Base-by-base conservation (phyloP, 2,329 filamentous ascomycete species). In the Microcyclospora pomicola region DNA sequence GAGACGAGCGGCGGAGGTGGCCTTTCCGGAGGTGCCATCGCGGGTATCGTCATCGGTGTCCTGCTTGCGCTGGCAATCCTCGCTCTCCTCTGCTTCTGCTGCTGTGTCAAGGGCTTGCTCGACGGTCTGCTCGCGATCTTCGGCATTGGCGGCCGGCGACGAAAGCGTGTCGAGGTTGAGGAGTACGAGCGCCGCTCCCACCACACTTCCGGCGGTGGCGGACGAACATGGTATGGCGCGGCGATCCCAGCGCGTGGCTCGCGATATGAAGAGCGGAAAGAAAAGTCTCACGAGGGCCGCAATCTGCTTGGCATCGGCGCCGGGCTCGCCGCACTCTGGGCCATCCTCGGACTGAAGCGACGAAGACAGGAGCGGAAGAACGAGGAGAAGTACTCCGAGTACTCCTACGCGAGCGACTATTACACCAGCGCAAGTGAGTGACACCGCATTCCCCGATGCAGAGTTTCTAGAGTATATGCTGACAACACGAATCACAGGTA, bases 11-110 rank as follows among this genome's bases (percentile, higher is more conserved):
- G 49, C 24, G 49, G 47, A 9, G 51, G 57, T 38, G 56, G 59
- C 14, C 68, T 87, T 38, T 82, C 77, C 50, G 72, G 68, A 32
- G 82, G 81, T 37, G 82, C 80, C 42, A 87, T 87, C 50, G 82
- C 82, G 12, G 82, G 82, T 42, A 87, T 87, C 51, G 82, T 87
- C 47, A 77, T 87, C 39, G 82, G 82, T 44, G 72, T 75, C 9
- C 67, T 87, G 35, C 70, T 71, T 11, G 82, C 79, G 44, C 66
- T 85, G 28, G 60, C 70, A 31, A 65, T 87, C 2, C 71, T 87
- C 15, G 63, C 79, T 4, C 68, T 82, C 6, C 62, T 86, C 52
- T 85, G 80, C 66, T 77, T 82, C 63, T 86, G 76, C 69, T 83
- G 80, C 65, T 76, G 64, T 49, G 54, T 65, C 31, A 67, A 73